phyloP scores from a whole-genome alignment of 441 rosid genomes.

The Populus hybrid region DNA sequence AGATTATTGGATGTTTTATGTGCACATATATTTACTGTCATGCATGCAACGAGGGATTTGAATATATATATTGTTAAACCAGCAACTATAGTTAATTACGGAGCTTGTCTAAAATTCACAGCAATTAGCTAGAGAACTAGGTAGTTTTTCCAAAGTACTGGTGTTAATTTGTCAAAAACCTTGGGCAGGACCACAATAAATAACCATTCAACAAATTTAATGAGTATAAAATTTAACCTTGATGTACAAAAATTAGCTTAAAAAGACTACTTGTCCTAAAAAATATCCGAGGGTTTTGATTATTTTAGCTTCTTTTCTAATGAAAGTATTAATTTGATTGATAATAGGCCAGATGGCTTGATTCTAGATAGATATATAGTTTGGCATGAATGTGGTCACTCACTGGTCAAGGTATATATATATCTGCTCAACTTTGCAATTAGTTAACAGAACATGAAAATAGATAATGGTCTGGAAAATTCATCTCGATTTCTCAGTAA shows the following conservation, averaged over 20 bases:
- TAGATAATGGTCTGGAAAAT: too few species aligned
- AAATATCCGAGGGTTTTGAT: background rate
- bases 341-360: background rate
- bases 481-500: too few species aligned
- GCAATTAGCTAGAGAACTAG: background rate
- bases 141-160: background rate
- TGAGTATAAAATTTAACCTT: background rate
- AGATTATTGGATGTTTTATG: background rate
- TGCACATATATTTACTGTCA: background rate
- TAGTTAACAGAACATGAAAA: background rate
- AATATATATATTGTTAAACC: too few species aligned
- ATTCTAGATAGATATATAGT: background rate
- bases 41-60: conserved; percentile 10
- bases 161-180: background rate
- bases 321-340: background rate
- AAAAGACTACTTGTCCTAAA: background rate
- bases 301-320: background rate
- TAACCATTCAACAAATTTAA: too few species aligned
- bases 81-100: background rate
- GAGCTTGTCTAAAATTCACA: background rate
- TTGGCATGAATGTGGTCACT: background rate
- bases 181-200: background rate
- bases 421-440: background rate
- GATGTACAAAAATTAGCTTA: background rate
- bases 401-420: conserved; percentile 6